Conservation (phyloP, 495 filamentous ascomycete genomes). For the Penicillium psychrofluorescens region DNA sequence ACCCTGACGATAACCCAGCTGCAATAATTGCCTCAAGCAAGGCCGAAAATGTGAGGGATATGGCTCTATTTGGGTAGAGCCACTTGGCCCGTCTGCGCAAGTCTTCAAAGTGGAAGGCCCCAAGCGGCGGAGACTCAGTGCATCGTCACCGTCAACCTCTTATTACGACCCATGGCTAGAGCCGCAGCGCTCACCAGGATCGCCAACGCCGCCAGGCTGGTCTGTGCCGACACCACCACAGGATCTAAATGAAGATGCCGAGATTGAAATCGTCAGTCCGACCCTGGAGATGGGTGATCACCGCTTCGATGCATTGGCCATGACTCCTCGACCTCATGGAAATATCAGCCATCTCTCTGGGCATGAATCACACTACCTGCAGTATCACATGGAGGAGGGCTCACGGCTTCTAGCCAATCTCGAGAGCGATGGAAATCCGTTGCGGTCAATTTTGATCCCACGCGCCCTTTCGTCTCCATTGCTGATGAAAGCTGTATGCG, state of each 20-base stretch:
- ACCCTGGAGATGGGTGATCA: too few species aligned
- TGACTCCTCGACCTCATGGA: slow-evolving; percentile 8
- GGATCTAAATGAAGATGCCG: background rate
- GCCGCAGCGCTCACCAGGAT: slow-evolving; percentile 4
- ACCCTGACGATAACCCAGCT: slow-evolving; percentile 11
- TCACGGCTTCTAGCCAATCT: slow-evolving; percentile 36
- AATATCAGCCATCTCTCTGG: slow-evolving; percentile 24
- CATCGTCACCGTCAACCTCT: slow-evolving; percentile 9
- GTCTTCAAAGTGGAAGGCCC: slow-evolving; percentile 20
- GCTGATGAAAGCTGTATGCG: slow-evolving; percentile 36
- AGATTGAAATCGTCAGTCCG: too few species aligned
- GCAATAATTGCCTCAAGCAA: slow-evolving; percentile 32
- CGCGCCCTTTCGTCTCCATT: slow-evolving; percentile 36
- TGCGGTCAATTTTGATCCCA: slow-evolving; percentile 35
- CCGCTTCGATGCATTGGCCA: background rate
- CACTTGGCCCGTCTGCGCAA: slow-evolving; percentile 26
- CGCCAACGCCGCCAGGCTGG: slow-evolving; percentile 1
- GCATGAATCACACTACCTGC: slow-evolving; percentile 34
- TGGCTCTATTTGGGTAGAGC: slow-evolving; percentile 35
- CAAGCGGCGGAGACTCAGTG: slow-evolving; percentile 21
- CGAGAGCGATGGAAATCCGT: slow-evolving; percentile 34
- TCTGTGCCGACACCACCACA: slow-evolving; percentile 7
- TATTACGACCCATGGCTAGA: slow-evolving; percentile 10
- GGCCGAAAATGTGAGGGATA: slow-evolving; percentile 37
- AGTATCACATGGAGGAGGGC: slow-evolving; percentile 36